Conservation (phyloP, 306 rosid genomes). For the apple (Malus domestica) region DNA sequence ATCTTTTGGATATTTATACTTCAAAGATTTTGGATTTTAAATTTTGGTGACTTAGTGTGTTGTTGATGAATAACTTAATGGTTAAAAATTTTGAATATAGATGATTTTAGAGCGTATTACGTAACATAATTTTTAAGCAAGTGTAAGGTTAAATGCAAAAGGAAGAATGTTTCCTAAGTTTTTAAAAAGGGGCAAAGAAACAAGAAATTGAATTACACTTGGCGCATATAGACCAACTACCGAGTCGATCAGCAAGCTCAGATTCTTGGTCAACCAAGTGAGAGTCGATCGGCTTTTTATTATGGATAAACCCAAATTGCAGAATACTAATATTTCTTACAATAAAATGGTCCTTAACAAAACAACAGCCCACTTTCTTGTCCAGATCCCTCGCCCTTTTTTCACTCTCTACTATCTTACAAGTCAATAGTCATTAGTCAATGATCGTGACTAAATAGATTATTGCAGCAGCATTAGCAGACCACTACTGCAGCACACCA, state of each 20-base stretch:
- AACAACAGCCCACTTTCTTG: not conserved
- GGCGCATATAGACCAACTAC: not conserved
- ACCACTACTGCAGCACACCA: not conserved
- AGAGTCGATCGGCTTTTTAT: not conserved
- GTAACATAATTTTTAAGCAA: no score
- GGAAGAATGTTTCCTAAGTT: no score
- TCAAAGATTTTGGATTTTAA: no score
- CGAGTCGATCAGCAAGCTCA: not conserved
- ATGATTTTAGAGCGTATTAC: no score
- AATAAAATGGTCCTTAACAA: not conserved
- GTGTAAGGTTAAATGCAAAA: no score
- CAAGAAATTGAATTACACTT: not conserved
- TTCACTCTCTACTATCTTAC: not conserved
- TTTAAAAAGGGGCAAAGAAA: not conserved
- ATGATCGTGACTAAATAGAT: not conserved
- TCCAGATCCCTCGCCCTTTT: not conserved
- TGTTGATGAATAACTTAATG: no score
- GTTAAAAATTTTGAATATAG: no score
- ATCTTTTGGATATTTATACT: no score
- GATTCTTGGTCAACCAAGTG: not conserved
- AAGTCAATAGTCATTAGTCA: not conserved
- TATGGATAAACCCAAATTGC: not conserved
- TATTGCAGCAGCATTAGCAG: not conserved
- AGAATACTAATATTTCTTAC: not conserved
- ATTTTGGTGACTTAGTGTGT: no score